Evolutionary conservation across 495 filamentous ascomycete species (phyloP).

Genomic region (Penicillium paradoxum): DNA sequence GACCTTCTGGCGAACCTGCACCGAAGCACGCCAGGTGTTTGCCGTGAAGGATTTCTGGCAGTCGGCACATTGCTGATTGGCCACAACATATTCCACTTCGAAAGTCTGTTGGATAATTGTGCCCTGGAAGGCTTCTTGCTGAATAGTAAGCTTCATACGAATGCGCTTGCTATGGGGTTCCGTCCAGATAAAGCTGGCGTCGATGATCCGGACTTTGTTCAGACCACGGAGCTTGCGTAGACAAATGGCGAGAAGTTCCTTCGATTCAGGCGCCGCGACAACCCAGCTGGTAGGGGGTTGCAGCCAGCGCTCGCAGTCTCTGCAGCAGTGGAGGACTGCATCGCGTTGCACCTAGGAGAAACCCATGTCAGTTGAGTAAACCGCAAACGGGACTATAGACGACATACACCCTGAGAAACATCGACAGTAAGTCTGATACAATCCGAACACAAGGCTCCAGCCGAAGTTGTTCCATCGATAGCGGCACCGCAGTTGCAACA

Average conservation of each 20-base stretch:
- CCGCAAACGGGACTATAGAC: background rate
- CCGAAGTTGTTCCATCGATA: constrained; percentile 84
- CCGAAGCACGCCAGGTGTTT: constrained; percentile 80
- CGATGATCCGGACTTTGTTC: constrained; percentile 82
- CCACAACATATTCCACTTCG: constrained; percentile 86
- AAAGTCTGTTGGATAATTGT: constrained; percentile 89
- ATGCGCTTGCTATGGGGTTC: constrained; percentile 90
- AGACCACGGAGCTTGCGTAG: constrained; percentile 75
- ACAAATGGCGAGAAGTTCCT: constrained; percentile 87
- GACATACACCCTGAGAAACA: constrained; percentile 67
- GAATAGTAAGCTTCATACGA: constrained; percentile 89
- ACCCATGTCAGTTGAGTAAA: background rate
- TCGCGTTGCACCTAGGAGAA: constrained; percentile 63
- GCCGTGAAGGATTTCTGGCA: constrained; percentile 92
- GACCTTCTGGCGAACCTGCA: constrained; percentile 96
- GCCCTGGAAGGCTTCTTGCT: constrained; percentile 67
- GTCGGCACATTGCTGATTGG: constrained; percentile 84
- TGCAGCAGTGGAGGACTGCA: constrained; percentile 74
- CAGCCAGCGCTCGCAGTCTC: constrained; percentile 91
- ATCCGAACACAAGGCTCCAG: constrained; percentile 87
- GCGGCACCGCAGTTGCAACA: constrained; percentile 92
- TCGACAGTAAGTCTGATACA: constrained; percentile 91
- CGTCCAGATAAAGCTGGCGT: constrained; percentile 96
- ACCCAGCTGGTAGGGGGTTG: constrained; percentile 84
- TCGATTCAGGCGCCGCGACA: constrained; percentile 72